phyloP scores from a whole-genome alignment of 306 rosid genomes.

The Sphenostylis stenocarpa region DNA sequence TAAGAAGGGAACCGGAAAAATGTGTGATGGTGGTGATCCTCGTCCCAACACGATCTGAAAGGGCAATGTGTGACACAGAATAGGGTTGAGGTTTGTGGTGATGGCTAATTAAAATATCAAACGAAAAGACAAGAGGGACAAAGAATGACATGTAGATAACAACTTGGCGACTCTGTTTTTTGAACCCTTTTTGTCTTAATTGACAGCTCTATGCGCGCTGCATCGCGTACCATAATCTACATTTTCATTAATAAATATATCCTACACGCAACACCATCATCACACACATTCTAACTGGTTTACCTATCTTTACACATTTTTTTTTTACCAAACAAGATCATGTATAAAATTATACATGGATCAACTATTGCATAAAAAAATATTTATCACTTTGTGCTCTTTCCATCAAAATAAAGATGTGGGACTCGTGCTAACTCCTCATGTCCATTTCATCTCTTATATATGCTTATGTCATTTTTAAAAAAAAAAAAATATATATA shows the following conservation, averaged over 20 bases:
- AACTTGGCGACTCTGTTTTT: conserved; percentile 5
- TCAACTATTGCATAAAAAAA: background rate
- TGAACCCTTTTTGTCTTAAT: conserved; percentile 10
- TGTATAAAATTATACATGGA: background rate
- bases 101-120: conserved; percentile 34
- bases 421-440: background rate
- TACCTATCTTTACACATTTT: background rate
- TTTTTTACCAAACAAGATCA: background rate
- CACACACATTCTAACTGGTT: background rate
- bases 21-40: conserved; percentile 31
- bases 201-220: conserved; percentile 23
- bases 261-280: background rate
- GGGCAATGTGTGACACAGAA: conserved; percentile 34
- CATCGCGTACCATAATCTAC: conserved; percentile 18
- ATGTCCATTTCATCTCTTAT: background rate
- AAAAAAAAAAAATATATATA: too few species aligned
- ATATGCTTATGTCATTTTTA: background rate
- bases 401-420: background rate
- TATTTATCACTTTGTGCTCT: background rate
- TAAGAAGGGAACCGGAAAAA: conserved; percentile 29
- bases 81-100: conserved; percentile 22
- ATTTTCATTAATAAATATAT: background rate
- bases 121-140: conserved; percentile 4
- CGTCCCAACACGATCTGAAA: conserved; percentile 59
- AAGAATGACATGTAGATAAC: conserved; percentile 23